Base-by-base conservation (phyloP, 192 early-diverging fungal species). In the Coemansia sp. region DNA sequence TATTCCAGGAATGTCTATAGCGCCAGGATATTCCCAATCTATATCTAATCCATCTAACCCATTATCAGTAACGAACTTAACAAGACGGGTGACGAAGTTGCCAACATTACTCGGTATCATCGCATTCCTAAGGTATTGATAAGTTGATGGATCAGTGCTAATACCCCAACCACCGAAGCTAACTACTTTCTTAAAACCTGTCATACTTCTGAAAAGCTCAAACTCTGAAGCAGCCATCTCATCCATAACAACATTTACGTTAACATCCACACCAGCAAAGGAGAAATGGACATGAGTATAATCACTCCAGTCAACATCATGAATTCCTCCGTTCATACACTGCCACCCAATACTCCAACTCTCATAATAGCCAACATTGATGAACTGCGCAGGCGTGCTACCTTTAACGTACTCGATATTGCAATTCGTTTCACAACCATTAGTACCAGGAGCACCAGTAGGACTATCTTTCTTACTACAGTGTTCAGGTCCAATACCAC, bases 21-120 rank as follows among this genome's bases (percentile, higher is more conserved):
- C 57, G 2, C 57, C 63, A 39, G 70, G 70, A 60, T 72, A 72
- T 38, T 72, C 70, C 70, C 70, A 72, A 52, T 72, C 70, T 17
- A 72, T 65, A 48, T 72, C 70, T 22, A 72, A 15, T 19, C 70
- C 70, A 55, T 65, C 70, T 1, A 63, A 11, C 2, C 50, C 29
- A 52, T 68, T 68, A 52, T 15, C 22, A 11, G 14, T 57, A 9
- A 37, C 53, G 35, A 61, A 68, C n/a, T 43, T 57, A 27, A 61
- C 58, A 3, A 68, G 11, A n/a, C 53, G 53, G n/a, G 21, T 22
- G 10, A 60, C 66, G 14, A 29, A 17, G 27, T 22, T 48, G 48
- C 49, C 66, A 37, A 54, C 52, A 27, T 68, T 68, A 8, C 9
- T 12, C 5, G 60, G 59, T 39, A 68, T 32, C 45, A 60, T 52